Evolutionary conservation across 2,329 filamentous ascomycete species (phyloP).

Genomic region (Metarhizium rileyi): DNA sequence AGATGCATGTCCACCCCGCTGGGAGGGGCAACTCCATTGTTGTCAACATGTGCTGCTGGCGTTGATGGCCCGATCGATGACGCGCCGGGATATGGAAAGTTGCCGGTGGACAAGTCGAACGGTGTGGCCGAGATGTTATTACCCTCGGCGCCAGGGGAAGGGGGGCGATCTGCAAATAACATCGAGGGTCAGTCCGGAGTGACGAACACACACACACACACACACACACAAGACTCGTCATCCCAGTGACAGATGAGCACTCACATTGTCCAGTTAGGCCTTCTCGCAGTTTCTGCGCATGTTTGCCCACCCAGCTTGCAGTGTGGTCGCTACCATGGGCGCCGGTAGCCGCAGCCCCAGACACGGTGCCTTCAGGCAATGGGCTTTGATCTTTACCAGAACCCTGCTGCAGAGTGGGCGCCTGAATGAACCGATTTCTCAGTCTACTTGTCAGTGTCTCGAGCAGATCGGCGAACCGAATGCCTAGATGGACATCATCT

Average conservation of each 20-base stretch:
- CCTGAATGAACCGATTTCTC: constrained; percentile 64
- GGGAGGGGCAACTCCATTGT: constrained; percentile 9
- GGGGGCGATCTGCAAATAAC: constrained; percentile 22
- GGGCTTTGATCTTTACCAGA: constrained; percentile 33
- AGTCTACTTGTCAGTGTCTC: constrained; percentile 67
- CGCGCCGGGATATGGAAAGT: constrained; percentile 43
- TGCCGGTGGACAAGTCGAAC: constrained; percentile 46
- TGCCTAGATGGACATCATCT: constrained; percentile 78
- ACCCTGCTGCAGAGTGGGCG: constrained; percentile 35
- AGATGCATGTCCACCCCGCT: constrained; percentile 29
- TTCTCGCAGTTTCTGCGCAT: constrained; percentile 31
- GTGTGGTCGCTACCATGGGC: constrained; percentile 15
- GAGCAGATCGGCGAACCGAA: constrained; percentile 73
- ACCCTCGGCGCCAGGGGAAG: constrained; percentile 23
- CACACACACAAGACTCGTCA: not conserved
- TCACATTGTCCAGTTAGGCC: constrained; percentile 29
- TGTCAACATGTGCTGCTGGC: constrained; percentile 31
- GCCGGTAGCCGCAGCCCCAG: not conserved
- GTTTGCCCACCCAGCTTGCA: constrained; percentile 24
- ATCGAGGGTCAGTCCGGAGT: not conserved
- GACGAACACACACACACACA: too few relatives aligned
- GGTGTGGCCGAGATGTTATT: constrained; percentile 54
- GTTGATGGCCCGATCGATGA: constrained; percentile 41
- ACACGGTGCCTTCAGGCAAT: constrained; percentile 19
- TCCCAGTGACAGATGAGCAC: constrained; percentile 7